Conservation (phyloP, 2,329 filamentous ascomycete genomes). For the Cytospora mali region DNA sequence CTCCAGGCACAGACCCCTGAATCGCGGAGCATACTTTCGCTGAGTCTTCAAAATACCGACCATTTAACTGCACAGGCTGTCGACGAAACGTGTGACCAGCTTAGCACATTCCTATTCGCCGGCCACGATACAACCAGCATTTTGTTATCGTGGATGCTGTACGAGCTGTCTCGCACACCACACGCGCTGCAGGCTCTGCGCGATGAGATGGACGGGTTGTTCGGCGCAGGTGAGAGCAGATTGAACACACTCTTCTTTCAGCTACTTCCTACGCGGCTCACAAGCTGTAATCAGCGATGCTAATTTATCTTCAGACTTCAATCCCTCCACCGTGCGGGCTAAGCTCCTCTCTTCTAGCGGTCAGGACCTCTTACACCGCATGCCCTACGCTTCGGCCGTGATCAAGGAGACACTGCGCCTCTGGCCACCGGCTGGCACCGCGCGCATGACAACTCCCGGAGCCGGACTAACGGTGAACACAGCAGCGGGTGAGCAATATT, state of each 20-base stretch:
- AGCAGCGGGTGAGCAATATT: conserved; percentile 29
- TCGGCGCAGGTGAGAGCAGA: too few relatives aligned
- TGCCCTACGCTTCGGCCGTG: conserved; percentile 37
- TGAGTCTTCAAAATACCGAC: conserved; percentile 32
- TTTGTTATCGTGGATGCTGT: conserved; percentile 35
- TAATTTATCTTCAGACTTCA: conserved; percentile 26
- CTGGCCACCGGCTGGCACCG: conserved; percentile 34
- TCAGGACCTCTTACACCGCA: conserved; percentile 32
- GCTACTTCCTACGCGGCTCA: too few relatives aligned
- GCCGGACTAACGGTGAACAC: conserved; percentile 33
- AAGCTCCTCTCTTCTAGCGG: conserved; percentile 28
- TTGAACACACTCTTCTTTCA: too few relatives aligned
- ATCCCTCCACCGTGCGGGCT: conserved; percentile 27
- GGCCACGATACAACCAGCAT: conserved; percentile 40
- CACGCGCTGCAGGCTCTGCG: conserved; percentile 31
- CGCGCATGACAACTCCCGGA: conserved; percentile 30
- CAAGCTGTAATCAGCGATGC: too few relatives aligned
- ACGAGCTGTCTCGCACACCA: conserved; percentile 35
- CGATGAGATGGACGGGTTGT: conserved; percentile 35
- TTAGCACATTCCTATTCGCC: conserved; percentile 39
- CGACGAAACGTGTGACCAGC: conserved; percentile 34
- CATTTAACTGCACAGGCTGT: conserved; percentile 31
- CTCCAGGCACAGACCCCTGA: neutral
- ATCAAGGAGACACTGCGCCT: conserved; percentile 39
- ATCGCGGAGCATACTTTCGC: conserved; percentile 30